Percentiles rank a stretch among this genome's conserved stretches.
Conservation (phyloP, 495 filamentous ascomycete species). For the Pyrenopolyporus hunteri region DNA sequence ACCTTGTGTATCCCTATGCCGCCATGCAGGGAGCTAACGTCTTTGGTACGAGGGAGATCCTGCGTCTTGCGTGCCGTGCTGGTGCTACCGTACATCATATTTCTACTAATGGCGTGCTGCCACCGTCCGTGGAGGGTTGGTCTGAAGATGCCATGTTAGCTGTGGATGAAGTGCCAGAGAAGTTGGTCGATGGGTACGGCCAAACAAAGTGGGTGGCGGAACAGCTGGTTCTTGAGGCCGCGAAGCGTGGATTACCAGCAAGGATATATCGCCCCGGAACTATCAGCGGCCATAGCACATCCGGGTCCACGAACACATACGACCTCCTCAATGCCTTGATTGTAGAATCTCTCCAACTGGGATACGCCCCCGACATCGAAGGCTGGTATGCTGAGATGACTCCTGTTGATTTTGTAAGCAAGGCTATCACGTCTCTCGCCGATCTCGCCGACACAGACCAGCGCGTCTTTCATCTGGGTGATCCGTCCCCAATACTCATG, state of each 20-base stretch:
- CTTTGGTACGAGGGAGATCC: conserved; percentile 65
- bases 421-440: conserved; percentile 65
- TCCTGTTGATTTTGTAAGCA: conserved; percentile 72
- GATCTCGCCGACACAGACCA: conserved; percentile 60
- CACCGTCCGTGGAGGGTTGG: conserved; percentile 64
- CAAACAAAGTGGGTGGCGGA: conserved; percentile 75
- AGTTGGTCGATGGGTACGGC: conserved; percentile 66
- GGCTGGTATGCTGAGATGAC: conserved; percentile 77
- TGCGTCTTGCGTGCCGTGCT: conserved; percentile 64
- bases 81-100: conserved; percentile 72
- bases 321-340: conserved; percentile 70
- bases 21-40: conserved; percentile 65
- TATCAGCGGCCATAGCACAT: conserved; percentile 67
- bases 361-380: conserved; percentile 65
- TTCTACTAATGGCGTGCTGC: conserved; percentile 72
- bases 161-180: conserved; percentile 64
- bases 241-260: conserved; percentile 63
- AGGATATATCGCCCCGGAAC: conserved; percentile 68
- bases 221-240: conserved; percentile 67
- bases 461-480: conserved; percentile 68
- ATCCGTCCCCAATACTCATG: conserved; percentile 65
- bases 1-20: conserved; percentile 71
- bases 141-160: conserved; percentile 61
- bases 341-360: conserved; percentile 69
- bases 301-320: conserved; percentile 69